Percentiles rank a stretch among this genome's conserved stretches.
phyloP scores from a whole-genome alignment of 768 basidiomycete genomes.

The Lactifluus pinguis region DNA sequence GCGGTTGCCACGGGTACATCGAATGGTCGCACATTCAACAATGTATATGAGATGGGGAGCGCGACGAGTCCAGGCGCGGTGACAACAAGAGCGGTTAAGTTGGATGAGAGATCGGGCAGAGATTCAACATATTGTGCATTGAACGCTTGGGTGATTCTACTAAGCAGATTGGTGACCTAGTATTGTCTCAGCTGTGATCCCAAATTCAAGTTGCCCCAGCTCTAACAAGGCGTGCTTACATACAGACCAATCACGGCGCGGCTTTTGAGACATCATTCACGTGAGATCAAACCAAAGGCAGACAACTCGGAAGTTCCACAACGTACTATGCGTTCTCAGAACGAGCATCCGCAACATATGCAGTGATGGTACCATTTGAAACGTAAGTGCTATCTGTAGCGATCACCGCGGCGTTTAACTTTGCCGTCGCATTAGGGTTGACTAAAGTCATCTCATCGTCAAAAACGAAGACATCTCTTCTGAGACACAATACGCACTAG shows the following conservation, averaged over 20 bases:
- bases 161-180: conserved; percentile 27
- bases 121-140: conserved; percentile 26
- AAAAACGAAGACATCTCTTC: background rate
- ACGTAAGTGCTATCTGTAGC: conserved; percentile 33
- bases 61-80: conserved; percentile 43
- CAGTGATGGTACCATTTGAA: conserved; percentile 33
- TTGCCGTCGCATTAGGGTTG: conserved; percentile 23
- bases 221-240: background rate
- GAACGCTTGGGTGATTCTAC: conserved; percentile 31
- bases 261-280: background rate
- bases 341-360: conserved; percentile 40
- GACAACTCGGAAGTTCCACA: background rate
- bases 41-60: conserved; percentile 38
- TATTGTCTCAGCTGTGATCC: background rate
- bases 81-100: conserved; percentile 31
- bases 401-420: conserved; percentile 20
- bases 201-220: background rate
- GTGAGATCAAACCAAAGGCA: background rate
- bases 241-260: background rate
- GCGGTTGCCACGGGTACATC: conserved; percentile 39
- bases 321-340: conserved; percentile 51
- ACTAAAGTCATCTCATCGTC: conserved; percentile 32
- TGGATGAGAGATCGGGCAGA: conserved; percentile 22
- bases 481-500: conserved; percentile 31
- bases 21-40: conserved; percentile 48